phyloP scores from a whole-genome alignment of 352 stramenopile genomes.

The Globisporangium middletonii region DNA sequence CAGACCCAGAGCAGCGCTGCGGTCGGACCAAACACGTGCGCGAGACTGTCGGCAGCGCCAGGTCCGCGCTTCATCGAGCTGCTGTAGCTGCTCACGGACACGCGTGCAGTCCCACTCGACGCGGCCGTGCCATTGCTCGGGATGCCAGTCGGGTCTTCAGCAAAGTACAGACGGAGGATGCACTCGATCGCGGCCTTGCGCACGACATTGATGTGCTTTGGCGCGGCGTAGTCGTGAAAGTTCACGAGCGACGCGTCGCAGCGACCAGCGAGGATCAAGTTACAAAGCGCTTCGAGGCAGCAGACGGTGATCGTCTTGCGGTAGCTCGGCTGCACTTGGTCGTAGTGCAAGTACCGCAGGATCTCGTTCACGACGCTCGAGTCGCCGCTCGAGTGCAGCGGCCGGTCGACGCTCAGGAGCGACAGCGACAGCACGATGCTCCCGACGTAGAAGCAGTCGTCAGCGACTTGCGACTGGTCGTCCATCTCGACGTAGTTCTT shows the following conservation, averaged over 20 bases:
- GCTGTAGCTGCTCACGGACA: neutral
- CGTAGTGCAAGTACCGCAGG: slow-evolving; percentile 74
- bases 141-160: slow-evolving; percentile 47
- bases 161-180: slow-evolving; percentile 79
- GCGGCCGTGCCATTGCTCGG: slow-evolving; percentile 11
- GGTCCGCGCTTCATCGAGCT: slow-evolving; percentile 7
- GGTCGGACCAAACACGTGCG: slow-evolving; percentile 56
- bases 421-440: slow-evolving; percentile 72
- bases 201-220: slow-evolving; percentile 65
- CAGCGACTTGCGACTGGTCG: slow-evolving; percentile 75
- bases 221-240: slow-evolving; percentile 69
- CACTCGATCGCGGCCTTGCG: slow-evolving; percentile 82
- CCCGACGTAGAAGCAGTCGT: slow-evolving; percentile 84
- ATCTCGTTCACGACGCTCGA: slow-evolving; percentile 63
- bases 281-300: slow-evolving; percentile 77
- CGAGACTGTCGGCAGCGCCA: slow-evolving; percentile 23
- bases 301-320: slow-evolving; percentile 77
- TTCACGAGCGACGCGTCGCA: slow-evolving; percentile 64
- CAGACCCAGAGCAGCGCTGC: slow-evolving; percentile 68
- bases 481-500: slow-evolving; percentile 89
- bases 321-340: slow-evolving; percentile 81
- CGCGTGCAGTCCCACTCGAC: slow-evolving; percentile 3
- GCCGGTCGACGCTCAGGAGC: slow-evolving; percentile 54
- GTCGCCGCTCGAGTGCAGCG: slow-evolving; percentile 40
- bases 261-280: slow-evolving; percentile 58